Percentiles rank a stretch among this genome's conserved stretches.
phyloP scores from a whole-genome alignment of 1,139 yeast species.

The Diutina rugosa region DNA sequence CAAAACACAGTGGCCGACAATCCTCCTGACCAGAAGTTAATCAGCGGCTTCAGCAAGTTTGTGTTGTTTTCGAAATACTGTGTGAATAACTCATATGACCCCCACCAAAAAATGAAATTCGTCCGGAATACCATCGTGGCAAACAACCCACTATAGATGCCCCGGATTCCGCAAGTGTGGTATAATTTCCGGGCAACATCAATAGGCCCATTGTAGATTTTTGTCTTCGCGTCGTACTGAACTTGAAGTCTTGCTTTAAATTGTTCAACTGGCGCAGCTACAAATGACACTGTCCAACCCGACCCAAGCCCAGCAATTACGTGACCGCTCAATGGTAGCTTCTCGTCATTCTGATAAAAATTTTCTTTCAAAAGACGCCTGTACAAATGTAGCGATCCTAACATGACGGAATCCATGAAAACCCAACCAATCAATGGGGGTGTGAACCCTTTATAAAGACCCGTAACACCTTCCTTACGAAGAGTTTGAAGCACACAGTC shows the following conservation, averaged over 20 bases:
- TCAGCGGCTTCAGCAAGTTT: conserved; percentile 46
- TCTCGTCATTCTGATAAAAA: conserved; percentile 41
- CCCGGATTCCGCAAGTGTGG: conserved; percentile 11
- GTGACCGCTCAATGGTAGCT: conserved; percentile 64
- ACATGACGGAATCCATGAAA: conserved; percentile 79
- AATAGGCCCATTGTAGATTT: conserved; percentile 62
- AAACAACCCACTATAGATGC: conserved; percentile 55
- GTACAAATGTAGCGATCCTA: conserved; percentile 75
- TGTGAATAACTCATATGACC: conserved; percentile 73
- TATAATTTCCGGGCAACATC: conserved; percentile 50
- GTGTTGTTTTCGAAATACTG: conserved; percentile 56
- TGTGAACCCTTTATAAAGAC: conserved; percentile 80
- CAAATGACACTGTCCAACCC: conserved; percentile 85
- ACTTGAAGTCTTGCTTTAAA: conserved; percentile 83
- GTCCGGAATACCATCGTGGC: conserved; percentile 83
- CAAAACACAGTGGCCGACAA: conserved; percentile 77
- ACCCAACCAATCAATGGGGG: conserved; percentile 94
- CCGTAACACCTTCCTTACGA: conserved; percentile 59
- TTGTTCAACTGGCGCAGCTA: conserved; percentile 89
- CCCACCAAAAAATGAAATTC: conserved; percentile 90
- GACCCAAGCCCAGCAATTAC: conserved; percentile 69
- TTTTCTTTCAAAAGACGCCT: conserved; percentile 53
- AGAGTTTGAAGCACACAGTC: conserved; percentile 70
- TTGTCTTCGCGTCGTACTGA: conserved; percentile 72
- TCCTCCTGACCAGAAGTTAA: conserved; percentile 90